Evolutionary conservation across 2,329 filamentous ascomycete species (phyloP), one percentile per base, ranked within the genome.

Genomic region (Zasmidium citrigriseum): DNA sequence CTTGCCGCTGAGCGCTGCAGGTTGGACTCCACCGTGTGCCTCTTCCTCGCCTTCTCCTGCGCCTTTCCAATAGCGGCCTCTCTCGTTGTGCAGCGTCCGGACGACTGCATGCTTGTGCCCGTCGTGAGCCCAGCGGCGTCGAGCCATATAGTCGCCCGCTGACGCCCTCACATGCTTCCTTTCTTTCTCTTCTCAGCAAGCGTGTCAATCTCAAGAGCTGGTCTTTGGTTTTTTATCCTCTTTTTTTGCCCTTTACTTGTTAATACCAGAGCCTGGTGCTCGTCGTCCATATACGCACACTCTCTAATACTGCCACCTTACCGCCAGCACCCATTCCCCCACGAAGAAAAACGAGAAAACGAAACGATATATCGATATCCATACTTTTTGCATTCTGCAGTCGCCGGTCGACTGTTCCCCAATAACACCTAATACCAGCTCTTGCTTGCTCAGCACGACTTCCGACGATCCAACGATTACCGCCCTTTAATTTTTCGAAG

Each of bases 191-290:
- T 75, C 77, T 75, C 76, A 81, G 78, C 78, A 80, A 81, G 78
- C 76, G 69, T 78, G 76, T 79, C 73, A 79, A 79, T 68, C 73
- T 73, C 68, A 67, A 78, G 78, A 80, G 77, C 76, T 80, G 78
- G 74, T 72, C 75, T 69, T 77, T 77, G 72, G 75, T 73, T 75
- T 57, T 75, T 76, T 75, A 75, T 65, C 48, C 75, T 70, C 66
- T 68, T 65, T 68, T 67, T 62, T 71, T 73, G 70, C 34, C 34
- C 34, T 41, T 70, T n/a, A n/a, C n/a, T 68, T 70, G 70, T 72
- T 74, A 75, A 68, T 73, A 72, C 72, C 76, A 70, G 71, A 75
- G 78, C 78, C 78, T 79, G 78, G 78, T 79, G 78, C 73, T 74
- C 70, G 59, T 63, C 49, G 51, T 53, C 57, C 60, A 64, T 62